Conservation (phyloP, 345 rosid genomes). For the Salix viminalis region DNA sequence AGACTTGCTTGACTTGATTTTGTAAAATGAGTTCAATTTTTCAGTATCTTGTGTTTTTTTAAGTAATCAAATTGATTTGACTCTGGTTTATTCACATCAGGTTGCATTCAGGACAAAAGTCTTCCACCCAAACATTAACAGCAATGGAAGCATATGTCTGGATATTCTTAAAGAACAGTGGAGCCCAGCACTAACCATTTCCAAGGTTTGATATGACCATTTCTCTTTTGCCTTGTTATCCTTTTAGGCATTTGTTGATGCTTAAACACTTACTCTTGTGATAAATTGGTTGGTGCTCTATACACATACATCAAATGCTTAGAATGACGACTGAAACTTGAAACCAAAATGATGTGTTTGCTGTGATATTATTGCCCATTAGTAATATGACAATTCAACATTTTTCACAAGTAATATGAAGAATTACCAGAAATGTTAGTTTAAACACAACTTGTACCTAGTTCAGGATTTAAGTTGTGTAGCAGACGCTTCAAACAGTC, state of each 20-base stretch:
- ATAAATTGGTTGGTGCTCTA: not conserved
- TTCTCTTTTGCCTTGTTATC: not conserved
- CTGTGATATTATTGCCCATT: not conserved
- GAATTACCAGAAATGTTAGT: not conserved
- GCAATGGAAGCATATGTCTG: conserved; percentile 22
- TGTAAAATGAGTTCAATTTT: not conserved
- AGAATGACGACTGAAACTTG: not conserved
- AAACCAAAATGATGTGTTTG: not conserved
- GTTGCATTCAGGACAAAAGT: conserved; percentile 24
- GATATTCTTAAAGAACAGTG: conserved; percentile 25
- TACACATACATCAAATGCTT: not conserved
- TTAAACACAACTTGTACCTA: not conserved
- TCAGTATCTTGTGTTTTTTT: not conserved
- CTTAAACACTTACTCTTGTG: not conserved
- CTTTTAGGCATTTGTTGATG: not conserved
- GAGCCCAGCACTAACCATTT: conserved; percentile 24
- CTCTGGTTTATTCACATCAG: not conserved
- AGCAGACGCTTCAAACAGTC: not conserved
- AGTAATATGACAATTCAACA: not conserved
- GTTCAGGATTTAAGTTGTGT: not conserved
- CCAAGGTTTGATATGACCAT: conserved; percentile 16
- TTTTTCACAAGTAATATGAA: not conserved
- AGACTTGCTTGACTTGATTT: not conserved
- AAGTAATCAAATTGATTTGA: not conserved
- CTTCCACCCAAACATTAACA: conserved; percentile 21